Conservation (phyloP, 129 eudicot genomes). For the Erigeron canadensis region DNA sequence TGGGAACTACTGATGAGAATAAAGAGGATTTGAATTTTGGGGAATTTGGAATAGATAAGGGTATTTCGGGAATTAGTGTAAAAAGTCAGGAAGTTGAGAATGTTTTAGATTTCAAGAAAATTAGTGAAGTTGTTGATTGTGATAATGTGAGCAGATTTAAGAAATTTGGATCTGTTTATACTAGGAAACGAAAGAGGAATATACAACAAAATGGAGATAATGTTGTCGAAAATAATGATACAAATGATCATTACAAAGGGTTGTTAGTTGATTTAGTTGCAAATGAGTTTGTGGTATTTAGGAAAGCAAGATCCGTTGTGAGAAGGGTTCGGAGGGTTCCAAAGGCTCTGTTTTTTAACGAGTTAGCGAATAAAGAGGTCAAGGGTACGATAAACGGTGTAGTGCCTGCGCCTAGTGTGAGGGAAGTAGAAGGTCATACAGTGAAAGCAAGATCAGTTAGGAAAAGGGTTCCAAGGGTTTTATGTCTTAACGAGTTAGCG, state of each 20-base stretch:
- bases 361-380: background rate
- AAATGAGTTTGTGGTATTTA: background rate
- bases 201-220: background rate
- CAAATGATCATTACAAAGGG: constrained; percentile 14
- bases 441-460: background rate
- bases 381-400: background rate
- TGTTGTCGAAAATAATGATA: constrained; percentile 11
- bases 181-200: constrained; percentile 52
- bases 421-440: too few species aligned
- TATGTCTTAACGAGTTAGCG: background rate
- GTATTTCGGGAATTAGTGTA: background rate
- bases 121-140: constrained; percentile 8
- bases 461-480: constrained; percentile 21
- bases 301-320: constrained; percentile 27
- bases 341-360: background rate
- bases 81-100: constrained; percentile 8
- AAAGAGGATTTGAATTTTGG: background rate
- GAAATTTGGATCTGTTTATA: constrained; percentile 45
- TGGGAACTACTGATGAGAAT: constrained; percentile 19
- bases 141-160: constrained; percentile 14
- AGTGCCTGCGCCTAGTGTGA: background rate
- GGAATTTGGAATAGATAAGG: too few species aligned
- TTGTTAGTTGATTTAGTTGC: background rate
- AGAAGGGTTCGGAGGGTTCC: constrained; percentile 15
- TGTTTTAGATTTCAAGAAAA: constrained; percentile 21